These are phyloP conservation scores for Solanum chacoense DNA, from an alignment of 305 asterid species.

Conservation along the genomic window DNA sequence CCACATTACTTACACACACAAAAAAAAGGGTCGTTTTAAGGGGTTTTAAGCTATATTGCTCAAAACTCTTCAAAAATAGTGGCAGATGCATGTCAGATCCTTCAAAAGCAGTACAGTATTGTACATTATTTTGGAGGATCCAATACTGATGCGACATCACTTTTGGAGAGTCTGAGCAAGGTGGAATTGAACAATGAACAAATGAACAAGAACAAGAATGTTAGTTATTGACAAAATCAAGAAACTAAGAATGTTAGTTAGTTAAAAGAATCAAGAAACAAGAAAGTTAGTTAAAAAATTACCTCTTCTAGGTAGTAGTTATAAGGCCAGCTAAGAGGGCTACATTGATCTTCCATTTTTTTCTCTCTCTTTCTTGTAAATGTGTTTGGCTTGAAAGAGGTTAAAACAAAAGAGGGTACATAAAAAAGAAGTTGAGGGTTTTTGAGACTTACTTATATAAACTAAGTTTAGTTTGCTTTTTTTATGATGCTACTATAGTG, in stretches of 20 bases:
- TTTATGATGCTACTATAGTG: not conserved
- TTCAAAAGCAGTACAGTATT: not conserved
- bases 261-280: not conserved
- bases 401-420: conserved; percentile 25
- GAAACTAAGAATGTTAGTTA: not conserved
- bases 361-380: not conserved
- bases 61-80: not conserved
- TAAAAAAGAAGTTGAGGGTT: conserved; percentile 21
- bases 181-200: not conserved
- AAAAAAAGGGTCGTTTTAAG: not conserved
- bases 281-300: not conserved
- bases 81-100: rapidly evolving
- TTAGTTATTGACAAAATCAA: not conserved
- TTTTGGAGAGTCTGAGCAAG: not conserved
- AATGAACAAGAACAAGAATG: not conserved
- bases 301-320: conserved; percentile 78
- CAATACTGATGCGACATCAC: too few species aligned
- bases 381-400: not conserved
- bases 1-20: not conserved
- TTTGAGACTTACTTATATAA: conserved; percentile 23
- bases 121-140: not conserved
- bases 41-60: not conserved
- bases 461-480: not conserved
- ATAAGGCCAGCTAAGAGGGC: conserved; percentile 74
- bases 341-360: conserved; percentile 75